phyloP scores from a whole-genome alignment of 768 basidiomycete genomes.

The Gelatoporia subvermispora region DNA sequence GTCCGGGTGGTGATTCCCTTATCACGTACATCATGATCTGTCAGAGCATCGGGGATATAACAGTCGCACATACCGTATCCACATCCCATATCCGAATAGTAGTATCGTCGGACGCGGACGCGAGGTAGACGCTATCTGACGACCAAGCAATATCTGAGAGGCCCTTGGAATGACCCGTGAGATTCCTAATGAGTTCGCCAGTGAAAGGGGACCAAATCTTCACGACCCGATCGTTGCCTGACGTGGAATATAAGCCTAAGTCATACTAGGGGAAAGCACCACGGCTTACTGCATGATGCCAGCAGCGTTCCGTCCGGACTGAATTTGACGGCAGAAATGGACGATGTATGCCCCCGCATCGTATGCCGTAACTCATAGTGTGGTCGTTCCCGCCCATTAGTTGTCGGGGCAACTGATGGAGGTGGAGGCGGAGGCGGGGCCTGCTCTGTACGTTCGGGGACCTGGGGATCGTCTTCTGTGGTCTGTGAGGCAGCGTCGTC shows the following conservation, averaged over 20 bases:
- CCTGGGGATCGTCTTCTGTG: slow-evolving; percentile 79
- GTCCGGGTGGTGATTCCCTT: slow-evolving; percentile 68
- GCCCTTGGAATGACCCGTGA: slow-evolving; percentile 74
- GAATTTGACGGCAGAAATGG: slow-evolving; percentile 88
- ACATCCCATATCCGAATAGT: slow-evolving; percentile 89
- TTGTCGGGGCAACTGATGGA: slow-evolving; percentile 25
- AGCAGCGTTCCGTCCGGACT: slow-evolving; percentile 71
- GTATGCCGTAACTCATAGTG: slow-evolving; percentile 61
- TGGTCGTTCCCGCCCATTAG: slow-evolving; percentile 30
- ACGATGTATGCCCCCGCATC: slow-evolving; percentile 72
- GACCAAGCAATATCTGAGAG: slow-evolving; percentile 91
- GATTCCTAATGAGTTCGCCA: slow-evolving; percentile 69
- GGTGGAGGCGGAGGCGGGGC: slow-evolving; percentile 34
- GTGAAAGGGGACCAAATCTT: slow-evolving; percentile 84
- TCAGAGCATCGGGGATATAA: neutral
- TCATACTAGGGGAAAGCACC: neutral
- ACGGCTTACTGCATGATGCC: slow-evolving; percentile 73
- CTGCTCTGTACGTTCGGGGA: slow-evolving; percentile 53
- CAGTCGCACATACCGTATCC: slow-evolving; percentile 51
- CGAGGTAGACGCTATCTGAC: slow-evolving; percentile 73
- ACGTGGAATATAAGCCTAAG: neutral
- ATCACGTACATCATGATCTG: neutral
- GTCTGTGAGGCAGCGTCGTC: slow-evolving; percentile 74
- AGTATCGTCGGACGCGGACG: slow-evolving; percentile 90
- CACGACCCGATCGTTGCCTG: slow-evolving; percentile 72